These are phyloP conservation scores for Wickerhamomyces sp. DNA, from an alignment of 1,139 yeast species.

Conservation along the genomic window DNA sequence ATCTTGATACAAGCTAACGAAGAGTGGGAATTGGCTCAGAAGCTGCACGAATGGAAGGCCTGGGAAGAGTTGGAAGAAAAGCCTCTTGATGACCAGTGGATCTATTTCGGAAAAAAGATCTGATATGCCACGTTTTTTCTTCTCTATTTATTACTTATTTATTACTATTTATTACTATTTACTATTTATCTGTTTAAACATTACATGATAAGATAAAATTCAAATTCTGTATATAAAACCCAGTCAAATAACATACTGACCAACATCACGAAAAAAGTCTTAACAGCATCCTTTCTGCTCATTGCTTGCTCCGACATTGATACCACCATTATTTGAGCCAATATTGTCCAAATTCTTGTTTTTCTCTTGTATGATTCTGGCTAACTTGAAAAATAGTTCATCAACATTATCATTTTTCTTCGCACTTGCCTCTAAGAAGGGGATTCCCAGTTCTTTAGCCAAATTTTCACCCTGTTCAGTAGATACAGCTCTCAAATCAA, in stretches of 20 bases:
- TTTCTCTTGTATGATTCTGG: conserved; percentile 82
- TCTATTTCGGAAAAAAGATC: conserved; percentile 57
- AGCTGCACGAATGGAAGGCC: conserved; percentile 60
- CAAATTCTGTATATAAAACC: background rate
- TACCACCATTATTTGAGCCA: conserved; percentile 28
- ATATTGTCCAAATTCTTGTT: conserved; percentile 37
- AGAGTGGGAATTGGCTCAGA: conserved; percentile 64
- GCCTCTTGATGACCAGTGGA: conserved; percentile 73
- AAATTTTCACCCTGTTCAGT: conserved; percentile 85
- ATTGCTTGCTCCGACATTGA: conserved; percentile 20
- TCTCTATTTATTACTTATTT: background rate
- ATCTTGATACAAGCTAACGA: conserved; percentile 78
- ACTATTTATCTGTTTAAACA: conserved; percentile 1
- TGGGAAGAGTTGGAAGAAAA: conserved; percentile 68
- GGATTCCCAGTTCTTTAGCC: conserved; percentile 84
- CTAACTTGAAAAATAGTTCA: conserved; percentile 84
- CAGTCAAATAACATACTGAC: background rate
- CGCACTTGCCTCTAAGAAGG: conserved; percentile 94
- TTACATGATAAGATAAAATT: background rate
- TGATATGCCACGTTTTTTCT: conserved; percentile 20
- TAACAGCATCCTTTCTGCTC: conserved; percentile 16
- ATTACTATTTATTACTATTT: background rate
- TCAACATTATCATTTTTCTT: conserved; percentile 91
- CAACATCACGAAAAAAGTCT: background rate
- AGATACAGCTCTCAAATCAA: conserved; percentile 69